phyloP scores from a whole-genome alignment of 805 yeast genomes.

The Zygoascus tannicola region DNA sequence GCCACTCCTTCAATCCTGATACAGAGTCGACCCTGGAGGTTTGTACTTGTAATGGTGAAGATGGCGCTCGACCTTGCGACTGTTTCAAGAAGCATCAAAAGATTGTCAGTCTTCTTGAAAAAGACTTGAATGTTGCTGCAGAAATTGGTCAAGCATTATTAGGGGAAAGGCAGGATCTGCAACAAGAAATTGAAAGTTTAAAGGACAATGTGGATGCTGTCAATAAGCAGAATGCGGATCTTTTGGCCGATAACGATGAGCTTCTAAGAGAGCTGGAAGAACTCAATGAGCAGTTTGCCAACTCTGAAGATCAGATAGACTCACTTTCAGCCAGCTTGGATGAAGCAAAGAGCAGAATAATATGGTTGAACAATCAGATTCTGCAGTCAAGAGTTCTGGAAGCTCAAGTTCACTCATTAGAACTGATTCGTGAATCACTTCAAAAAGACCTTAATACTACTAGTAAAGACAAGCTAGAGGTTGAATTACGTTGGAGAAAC shows the following conservation, averaged over 20 bases:
- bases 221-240: conserved; percentile 5
- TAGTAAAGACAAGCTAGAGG: conserved; percentile 9
- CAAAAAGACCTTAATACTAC: conserved; percentile 12
- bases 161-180: conserved; percentile 7
- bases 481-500: conserved; percentile 13
- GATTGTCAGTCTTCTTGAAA: conserved; percentile 8
- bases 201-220: conserved; percentile 7
- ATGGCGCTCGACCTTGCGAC: conserved; percentile 5
- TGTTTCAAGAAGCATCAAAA: conserved; percentile 10
- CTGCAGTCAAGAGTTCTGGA: conserved; percentile 13
- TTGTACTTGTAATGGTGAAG: not conserved
- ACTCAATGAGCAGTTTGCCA: conserved; percentile 7
- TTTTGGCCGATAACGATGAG: conserved; percentile 11
- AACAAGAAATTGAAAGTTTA: conserved; percentile 8
- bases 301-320: conserved; percentile 11
- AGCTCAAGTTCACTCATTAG: conserved; percentile 12
- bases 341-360: conserved; percentile 8
- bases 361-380: conserved; percentile 9
- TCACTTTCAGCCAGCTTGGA: conserved; percentile 9
- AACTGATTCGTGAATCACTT: conserved; percentile 10
- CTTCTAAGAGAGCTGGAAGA: conserved; percentile 10
- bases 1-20: too few relatives aligned
- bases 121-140: conserved; percentile 15
- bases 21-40: not conserved
- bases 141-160: conserved; percentile 18